These are phyloP conservation scores for Achlya hypogyna DNA, from an alignment of 352 stramenopile species.

Conservation along the genomic window DNA sequence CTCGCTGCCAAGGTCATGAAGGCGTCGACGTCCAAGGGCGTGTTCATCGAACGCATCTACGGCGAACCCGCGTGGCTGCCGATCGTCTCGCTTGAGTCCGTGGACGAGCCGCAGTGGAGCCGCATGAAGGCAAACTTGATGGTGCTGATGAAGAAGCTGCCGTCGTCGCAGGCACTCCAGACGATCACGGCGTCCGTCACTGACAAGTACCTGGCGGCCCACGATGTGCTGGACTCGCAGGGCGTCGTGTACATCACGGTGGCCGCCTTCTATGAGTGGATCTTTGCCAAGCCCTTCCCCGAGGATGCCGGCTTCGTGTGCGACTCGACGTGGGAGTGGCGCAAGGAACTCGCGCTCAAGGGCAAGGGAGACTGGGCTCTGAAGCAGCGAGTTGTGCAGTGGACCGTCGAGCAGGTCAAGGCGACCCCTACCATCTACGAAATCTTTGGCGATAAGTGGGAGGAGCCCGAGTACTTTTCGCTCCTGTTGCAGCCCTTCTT, in stretches of 20 bases:
- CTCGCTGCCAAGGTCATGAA: slow-evolving; percentile 9
- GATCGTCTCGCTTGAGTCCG: slow-evolving; percentile 3
- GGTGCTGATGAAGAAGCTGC: slow-evolving; percentile 9
- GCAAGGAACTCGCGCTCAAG: slow-evolving; percentile 17
- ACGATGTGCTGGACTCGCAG: neutral
- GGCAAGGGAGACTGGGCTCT: slow-evolving; percentile 8
- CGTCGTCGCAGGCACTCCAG: neutral
- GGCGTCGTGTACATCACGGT: slow-evolving; percentile 6
- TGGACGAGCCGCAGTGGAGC: slow-evolving; percentile 14
- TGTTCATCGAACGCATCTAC: slow-evolving; percentile 12
- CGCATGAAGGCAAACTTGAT: slow-evolving; percentile 14
- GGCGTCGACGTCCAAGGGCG: slow-evolving; percentile 10
- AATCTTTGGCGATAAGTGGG: slow-evolving; percentile 10
- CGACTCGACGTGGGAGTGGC: slow-evolving; percentile 13
- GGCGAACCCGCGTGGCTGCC: slow-evolving; percentile 1
- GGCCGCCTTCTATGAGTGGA: slow-evolving; percentile 17
- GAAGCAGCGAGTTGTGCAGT: slow-evolving; percentile 1
- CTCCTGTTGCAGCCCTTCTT: slow-evolving; percentile 16
- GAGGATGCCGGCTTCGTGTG: neutral
- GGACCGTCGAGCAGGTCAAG: slow-evolving; percentile 10
- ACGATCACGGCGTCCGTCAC: slow-evolving; percentile 1
- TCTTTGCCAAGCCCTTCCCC: slow-evolving; percentile 5
- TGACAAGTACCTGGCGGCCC: neutral
- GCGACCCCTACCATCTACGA: neutral
- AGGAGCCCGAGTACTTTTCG: slow-evolving; percentile 13